Evolutionary conservation across 1,284 basidiomycete species (phyloP).

Genomic region (Ustilago bromivora): DNA sequence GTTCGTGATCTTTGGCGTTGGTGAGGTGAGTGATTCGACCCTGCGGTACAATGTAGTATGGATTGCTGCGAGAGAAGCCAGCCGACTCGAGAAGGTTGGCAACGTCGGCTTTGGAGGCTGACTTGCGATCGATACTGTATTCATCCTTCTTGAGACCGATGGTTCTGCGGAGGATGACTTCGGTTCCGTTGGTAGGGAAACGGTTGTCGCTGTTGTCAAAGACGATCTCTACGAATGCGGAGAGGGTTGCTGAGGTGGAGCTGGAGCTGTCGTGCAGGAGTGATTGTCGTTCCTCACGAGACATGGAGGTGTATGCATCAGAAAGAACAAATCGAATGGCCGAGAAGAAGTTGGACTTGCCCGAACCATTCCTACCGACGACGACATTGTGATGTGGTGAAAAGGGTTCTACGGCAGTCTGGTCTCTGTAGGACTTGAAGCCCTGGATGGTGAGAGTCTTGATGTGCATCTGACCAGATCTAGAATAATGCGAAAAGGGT

Average conservation of each 20-base stretch:
- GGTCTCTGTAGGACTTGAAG: slow-evolving; percentile 90
- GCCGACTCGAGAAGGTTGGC: slow-evolving; percentile 77
- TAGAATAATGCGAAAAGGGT: not conserved
- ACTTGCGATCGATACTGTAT: slow-evolving; percentile 96
- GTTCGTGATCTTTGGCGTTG: slow-evolving; percentile 95
- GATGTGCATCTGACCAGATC: slow-evolving; percentile 42
- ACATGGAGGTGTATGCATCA: slow-evolving; percentile 96
- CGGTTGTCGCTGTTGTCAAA: slow-evolving; percentile 77
- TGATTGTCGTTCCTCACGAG: slow-evolving; percentile 89
- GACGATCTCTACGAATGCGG: slow-evolving; percentile 82
- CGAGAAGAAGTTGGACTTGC: slow-evolving; percentile 70
- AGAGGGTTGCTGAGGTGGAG: slow-evolving; percentile 83
- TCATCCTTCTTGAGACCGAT: slow-evolving; percentile 99
- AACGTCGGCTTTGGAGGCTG: slow-evolving; percentile 93
- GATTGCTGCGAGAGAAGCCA: slow-evolving; percentile 95
- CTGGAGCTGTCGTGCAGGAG: slow-evolving; percentile 93
- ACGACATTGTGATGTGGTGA: slow-evolving; percentile 69
- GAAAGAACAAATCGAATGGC: slow-evolving; percentile 95
- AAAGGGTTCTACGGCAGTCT: slow-evolving; percentile 74
- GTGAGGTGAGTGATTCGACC: slow-evolving; percentile 97
- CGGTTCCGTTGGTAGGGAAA: slow-evolving; percentile 73
- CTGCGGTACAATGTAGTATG: slow-evolving; percentile 99
- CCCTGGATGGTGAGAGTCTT: slow-evolving; percentile 73
- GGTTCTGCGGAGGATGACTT: slow-evolving; percentile 73
- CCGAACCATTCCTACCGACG: slow-evolving; percentile 70